Percentiles rank a stretch among this genome's conserved stretches.
Conservation (phyloP, 306 rosid genomes). For the Cucurbita maxima region DNA sequence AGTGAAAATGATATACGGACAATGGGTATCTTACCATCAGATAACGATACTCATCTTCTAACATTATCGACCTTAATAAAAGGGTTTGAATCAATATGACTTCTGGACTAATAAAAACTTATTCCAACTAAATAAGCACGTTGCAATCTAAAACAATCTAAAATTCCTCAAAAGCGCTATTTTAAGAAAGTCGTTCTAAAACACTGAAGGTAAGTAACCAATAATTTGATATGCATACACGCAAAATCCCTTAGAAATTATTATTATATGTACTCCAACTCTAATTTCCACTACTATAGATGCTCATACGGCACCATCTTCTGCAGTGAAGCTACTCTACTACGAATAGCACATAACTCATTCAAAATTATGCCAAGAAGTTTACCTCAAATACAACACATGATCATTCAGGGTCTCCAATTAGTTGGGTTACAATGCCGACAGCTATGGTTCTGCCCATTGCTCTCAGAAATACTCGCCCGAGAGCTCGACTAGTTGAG, state of each 20-base stretch:
- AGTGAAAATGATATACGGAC: no score
- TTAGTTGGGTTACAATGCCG: constrained; percentile 60
- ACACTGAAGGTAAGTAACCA: neutral
- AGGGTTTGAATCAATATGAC: no score
- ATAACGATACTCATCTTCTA: no score
- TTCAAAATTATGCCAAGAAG: neutral
- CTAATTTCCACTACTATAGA: neutral
- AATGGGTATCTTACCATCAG: no score
- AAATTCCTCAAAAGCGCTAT: neutral
- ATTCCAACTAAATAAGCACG: no score
- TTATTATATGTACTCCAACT: neutral
- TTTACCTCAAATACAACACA: neutral
- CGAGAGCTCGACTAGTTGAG: constrained; percentile 61
- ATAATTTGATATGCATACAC: neutral
- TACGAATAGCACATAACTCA: neutral
- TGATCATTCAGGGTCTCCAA: constrained; percentile 28
- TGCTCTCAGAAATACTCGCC: constrained; percentile 73
- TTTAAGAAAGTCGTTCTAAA: neutral
- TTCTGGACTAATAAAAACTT: no score
- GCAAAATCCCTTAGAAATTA: neutral
- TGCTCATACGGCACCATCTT: neutral
- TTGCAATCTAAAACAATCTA: no score
- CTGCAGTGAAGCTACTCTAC: neutral
- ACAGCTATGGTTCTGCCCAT: constrained; percentile 71
- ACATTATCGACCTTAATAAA: no score